These are phyloP conservation scores for Phytophthora nicotianae DNA, from an alignment of 352 stramenopile genomes.

Conservation along the genomic window DNA sequence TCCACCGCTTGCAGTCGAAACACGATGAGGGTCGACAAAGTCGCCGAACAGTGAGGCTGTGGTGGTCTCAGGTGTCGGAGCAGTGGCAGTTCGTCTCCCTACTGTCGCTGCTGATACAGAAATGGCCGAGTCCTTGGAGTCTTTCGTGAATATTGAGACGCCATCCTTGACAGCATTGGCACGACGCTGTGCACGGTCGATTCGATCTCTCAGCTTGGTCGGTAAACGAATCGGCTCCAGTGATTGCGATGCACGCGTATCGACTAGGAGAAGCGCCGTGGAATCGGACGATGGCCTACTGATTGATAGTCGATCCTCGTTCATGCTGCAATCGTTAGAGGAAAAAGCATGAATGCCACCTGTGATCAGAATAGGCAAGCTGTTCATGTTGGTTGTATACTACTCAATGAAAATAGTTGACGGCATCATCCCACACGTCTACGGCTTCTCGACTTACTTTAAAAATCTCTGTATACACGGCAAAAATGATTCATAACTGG, in stretches of 20 bases:
- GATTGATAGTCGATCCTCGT: constrained; percentile 21
- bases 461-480: constrained; percentile 16
- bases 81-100: constrained; percentile 13
- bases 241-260: constrained; percentile 62
- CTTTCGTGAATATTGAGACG: constrained; percentile 61
- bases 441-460: too few relatives aligned
- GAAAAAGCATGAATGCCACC: constrained; percentile 5
- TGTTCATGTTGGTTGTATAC: constrained; percentile 8
- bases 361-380: constrained; percentile 22
- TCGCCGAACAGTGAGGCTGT: constrained; percentile 2
- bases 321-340: constrained; percentile 2
- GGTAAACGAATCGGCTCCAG: constrained; percentile 67
- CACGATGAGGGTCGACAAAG: constrained; percentile 6
- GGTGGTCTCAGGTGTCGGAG: constrained; percentile 9
- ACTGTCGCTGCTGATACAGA: constrained; percentile 3
- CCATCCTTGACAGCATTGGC: constrained; percentile 71
- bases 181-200: constrained; percentile 67
- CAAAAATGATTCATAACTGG: constrained; percentile 29
- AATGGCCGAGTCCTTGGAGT: constrained; percentile 26
- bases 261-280: constrained; percentile 33
- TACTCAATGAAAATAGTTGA: constrained; percentile 20
- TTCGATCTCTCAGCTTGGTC: constrained; percentile 62
- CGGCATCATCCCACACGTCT: neutral
- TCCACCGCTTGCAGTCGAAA: constrained; percentile 9
- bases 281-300: constrained; percentile 10